Percentiles rank a stretch among this genome's conserved stretches.
phyloP scores from a whole-genome alignment of 2,329 filamentous ascomycete species.

The Fusarium odoratissimum region DNA sequence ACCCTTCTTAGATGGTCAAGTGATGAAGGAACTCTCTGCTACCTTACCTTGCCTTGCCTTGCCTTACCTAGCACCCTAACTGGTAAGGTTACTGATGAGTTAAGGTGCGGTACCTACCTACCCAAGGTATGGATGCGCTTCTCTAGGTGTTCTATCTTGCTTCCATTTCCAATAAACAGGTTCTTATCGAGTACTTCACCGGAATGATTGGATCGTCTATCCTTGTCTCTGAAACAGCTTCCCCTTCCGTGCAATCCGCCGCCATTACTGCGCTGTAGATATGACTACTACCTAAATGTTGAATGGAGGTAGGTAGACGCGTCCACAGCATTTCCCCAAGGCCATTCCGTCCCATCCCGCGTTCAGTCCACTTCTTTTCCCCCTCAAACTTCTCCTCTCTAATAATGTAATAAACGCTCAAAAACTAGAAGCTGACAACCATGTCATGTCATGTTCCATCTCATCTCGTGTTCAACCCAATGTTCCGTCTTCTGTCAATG shows the following conservation, averaged over 20 bases:
- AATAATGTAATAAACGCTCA: constrained; percentile 3
- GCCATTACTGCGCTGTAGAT: not conserved
- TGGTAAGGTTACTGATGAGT: not conserved
- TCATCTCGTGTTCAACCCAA: constrained; percentile 16
- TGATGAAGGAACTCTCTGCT: not conserved
- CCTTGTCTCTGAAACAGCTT: constrained; percentile 9
- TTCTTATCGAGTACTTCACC: not conserved
- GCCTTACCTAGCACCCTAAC: not conserved
- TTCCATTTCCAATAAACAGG: not conserved
- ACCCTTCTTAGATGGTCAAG: not conserved
- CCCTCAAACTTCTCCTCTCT: not conserved
- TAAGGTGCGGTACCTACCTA: not conserved
- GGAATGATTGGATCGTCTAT: constrained; percentile 10
- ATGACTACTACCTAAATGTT: not conserved
- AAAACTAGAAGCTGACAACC: not conserved
- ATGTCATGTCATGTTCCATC: constrained; percentile 15
- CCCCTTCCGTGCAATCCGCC: constrained; percentile 3
- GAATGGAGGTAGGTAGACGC: not conserved
- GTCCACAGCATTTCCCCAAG: constrained; percentile 21
- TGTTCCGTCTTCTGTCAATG: constrained; percentile 4
- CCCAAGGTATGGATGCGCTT: not conserved
- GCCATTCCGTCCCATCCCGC: constrained; percentile 19
- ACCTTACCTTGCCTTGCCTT: not conserved
- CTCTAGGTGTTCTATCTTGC: not conserved
- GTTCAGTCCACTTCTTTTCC: constrained; percentile 24